Evolutionary conservation across 805 yeast genomes (phyloP), one percentile per base, ranked within the genome.

Genomic region (Grigorovia humatica): DNA sequence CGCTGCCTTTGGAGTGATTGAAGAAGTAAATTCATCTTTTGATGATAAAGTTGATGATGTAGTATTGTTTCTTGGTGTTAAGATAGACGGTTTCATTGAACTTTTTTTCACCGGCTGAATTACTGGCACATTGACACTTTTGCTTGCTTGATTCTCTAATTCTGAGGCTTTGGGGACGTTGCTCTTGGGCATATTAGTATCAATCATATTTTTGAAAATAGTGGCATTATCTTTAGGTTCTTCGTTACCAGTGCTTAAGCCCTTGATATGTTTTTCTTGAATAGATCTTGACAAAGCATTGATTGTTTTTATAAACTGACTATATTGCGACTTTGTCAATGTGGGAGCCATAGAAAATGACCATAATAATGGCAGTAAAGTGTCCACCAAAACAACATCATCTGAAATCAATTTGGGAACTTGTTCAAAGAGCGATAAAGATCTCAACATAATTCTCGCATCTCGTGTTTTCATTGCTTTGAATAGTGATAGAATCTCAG

Each of bases 401-500:
- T 79, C 75, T 20, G 71, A 76, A 18, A 80, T 70, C 11, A 76
- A 64, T 19, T 57, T 58, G 1, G 70, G 66, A 1, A 67, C 54
- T 15, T 60, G 57, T 42, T 60, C 61, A 58, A 78, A 76, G 7
- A 80, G 70, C 13, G 61, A 62, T 30, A 81, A 59, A 4, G 81
- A 71, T 27, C 77, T 71, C 58, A 72, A 63, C 44, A 86, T 74
- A 43, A 87, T 81, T 45, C 80, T 70, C 15, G 85, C 75, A 59
- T 86, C 90, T 54, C 93, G 72, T 29, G 93, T 83, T 64, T 88
- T 88, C 76, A 88, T 78, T 15, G 80, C 78, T 58, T 78, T 77
- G 52, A 91, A 71, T 20, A 91, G 69, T 0, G 96, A 96, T n/a
- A 93, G 68, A 42, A 93, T 72, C 51, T 84, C 87, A 48, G 91